Evolutionary conservation across 768 basidiomycete species (phyloP).

Genomic region (Trametes cinnabarina): DNA sequence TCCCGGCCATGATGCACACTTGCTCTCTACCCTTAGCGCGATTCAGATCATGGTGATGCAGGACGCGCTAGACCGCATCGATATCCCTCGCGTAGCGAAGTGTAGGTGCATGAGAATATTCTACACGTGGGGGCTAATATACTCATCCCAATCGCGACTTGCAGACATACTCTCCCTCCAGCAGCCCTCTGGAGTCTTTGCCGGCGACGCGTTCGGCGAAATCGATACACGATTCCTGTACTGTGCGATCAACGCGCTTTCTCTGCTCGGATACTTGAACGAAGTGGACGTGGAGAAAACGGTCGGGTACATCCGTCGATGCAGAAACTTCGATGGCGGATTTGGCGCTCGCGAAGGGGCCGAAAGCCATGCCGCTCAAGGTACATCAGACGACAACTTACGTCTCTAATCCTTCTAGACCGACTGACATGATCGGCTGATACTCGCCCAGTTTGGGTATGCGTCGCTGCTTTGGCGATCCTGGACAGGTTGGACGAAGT

Average conservation of each 20-base stretch:
- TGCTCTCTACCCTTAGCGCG: constrained; percentile 83
- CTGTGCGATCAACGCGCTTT: constrained; percentile 80
- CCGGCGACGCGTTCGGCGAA: constrained; percentile 92
- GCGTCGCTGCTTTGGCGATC: constrained; percentile 83
- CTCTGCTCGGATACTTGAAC: constrained; percentile 74
- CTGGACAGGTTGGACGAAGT: constrained; percentile 78
- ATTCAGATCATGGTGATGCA: constrained; percentile 90
- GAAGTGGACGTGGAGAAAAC: constrained; percentile 66
- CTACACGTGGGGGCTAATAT: neutral
- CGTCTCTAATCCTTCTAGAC: neutral
- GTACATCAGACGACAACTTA: constrained; percentile 36
- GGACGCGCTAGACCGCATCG: constrained; percentile 70
- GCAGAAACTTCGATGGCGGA: constrained; percentile 94
- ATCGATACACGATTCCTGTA: constrained; percentile 89
- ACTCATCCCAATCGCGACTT: neutral
- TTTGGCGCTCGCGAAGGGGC: constrained; percentile 84
- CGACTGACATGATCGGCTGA: neutral
- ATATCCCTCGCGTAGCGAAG: constrained; percentile 65
- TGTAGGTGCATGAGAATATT: constrained; percentile 49
- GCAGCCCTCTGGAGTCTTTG: constrained; percentile 82
- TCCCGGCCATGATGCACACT: constrained; percentile 89
- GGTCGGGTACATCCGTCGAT: constrained; percentile 67
- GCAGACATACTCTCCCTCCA: constrained; percentile 84
- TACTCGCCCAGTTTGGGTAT: constrained; percentile 76
- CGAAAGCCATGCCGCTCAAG: constrained; percentile 91